These are phyloP conservation scores for Amanita rimosa DNA, from an alignment of 768 basidiomycete genomes.

Conservation along the genomic window DNA sequence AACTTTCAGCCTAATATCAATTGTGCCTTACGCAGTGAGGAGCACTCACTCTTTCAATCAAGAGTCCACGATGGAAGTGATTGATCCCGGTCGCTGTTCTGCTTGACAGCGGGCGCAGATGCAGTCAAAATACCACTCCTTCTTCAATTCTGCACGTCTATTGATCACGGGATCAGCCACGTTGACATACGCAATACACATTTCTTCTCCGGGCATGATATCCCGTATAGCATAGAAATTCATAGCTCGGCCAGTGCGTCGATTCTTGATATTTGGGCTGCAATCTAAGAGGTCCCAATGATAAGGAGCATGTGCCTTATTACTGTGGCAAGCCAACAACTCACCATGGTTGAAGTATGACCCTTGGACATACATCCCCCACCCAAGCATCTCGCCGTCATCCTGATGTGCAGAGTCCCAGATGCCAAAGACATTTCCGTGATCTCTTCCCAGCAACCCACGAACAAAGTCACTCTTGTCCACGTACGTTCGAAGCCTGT, in stretches of 20 bases:
- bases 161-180: constrained; percentile 10
- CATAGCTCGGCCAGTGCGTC: constrained; percentile 23
- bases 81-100: constrained; percentile 6
- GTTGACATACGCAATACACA: constrained; percentile 36
- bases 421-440: constrained; percentile 59
- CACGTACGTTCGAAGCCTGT: constrained; percentile 18
- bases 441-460: constrained; percentile 44
- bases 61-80: background rate
- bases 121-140: constrained; percentile 17
- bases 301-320: too few relatives aligned
- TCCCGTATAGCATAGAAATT: constrained; percentile 25
- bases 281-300: too few relatives aligned
- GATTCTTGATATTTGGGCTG: constrained; percentile 21
- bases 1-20: background rate
- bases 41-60: background rate
- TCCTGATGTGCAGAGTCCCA: constrained; percentile 42
- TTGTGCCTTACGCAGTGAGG: background rate
- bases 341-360: constrained; percentile 64
- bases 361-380: constrained; percentile 47
- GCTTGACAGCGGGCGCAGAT: constrained; percentile 12
- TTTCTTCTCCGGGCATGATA: constrained; percentile 26
- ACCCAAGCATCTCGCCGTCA: constrained; percentile 53
- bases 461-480: constrained; percentile 33
- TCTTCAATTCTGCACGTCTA: constrained; percentile 10
- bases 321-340: constrained; percentile 11